Percentiles rank a stretch among this genome's conserved stretches.
Conservation (phyloP, 1,284 basidiomycete genomes). For the Cutaneotrichosporon sp. region DNA sequence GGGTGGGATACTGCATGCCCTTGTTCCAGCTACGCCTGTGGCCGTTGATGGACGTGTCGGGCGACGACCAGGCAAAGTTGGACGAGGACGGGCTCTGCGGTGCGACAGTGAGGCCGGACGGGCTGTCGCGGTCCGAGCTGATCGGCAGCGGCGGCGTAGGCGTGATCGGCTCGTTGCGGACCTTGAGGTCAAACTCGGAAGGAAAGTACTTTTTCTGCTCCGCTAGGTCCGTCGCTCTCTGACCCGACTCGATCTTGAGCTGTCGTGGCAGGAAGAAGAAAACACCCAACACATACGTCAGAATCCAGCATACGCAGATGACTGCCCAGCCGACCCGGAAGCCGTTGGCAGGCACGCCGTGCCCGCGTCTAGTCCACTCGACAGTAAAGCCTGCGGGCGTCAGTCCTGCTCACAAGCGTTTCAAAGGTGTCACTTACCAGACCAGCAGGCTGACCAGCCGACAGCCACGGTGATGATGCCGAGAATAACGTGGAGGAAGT, state of each 20-base stretch:
- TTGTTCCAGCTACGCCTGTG: too few relatives aligned
- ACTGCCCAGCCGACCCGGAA: conserved; percentile 36
- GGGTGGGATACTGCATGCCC: too few relatives aligned
- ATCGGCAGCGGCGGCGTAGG: conserved; percentile 7
- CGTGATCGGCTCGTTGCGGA: conserved; percentile 3
- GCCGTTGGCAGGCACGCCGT: conserved; percentile 17
- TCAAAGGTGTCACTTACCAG: conserved; percentile 18
- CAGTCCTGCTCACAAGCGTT: neutral
- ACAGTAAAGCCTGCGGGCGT: conserved; percentile 20
- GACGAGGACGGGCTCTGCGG: neutral
- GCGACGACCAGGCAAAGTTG: neutral
- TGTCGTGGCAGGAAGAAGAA: conserved; percentile 22
- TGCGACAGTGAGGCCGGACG: neutral
- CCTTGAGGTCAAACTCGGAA: conserved; percentile 2
- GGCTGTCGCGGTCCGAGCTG: neutral
- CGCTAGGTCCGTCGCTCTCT: conserved; percentile 4
- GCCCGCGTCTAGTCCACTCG: conserved; percentile 28
- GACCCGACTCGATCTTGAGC: conserved; percentile 11
- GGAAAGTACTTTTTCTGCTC: conserved; percentile 11
- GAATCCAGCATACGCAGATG: conserved; percentile 19
- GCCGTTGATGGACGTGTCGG: neutral
- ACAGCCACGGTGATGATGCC: conserved; percentile 29
- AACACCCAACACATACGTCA: conserved; percentile 23
- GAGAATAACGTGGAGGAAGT: conserved; percentile 32
- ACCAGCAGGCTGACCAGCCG: conserved; percentile 32